Evolutionary conservation across 2,329 filamentous ascomycete species (phyloP).

Genomic region (Thermoascus crustaceus): DNA sequence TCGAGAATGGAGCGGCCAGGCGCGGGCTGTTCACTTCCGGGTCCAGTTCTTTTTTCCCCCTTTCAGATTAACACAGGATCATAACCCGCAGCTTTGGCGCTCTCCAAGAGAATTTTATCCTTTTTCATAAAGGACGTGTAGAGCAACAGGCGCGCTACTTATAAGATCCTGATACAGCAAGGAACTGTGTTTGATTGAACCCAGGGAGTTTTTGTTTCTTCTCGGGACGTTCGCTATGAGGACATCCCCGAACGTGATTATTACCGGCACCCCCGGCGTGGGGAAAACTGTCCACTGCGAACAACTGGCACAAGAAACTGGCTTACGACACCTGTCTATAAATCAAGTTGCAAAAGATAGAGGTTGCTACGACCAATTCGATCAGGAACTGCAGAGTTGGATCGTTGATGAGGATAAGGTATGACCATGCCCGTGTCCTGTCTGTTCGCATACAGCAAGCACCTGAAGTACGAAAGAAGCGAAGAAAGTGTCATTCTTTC

Average conservation of each 20-base stretch:
- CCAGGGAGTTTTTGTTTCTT: too few species aligned
- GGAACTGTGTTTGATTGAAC: too few species aligned
- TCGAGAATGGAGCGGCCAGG: too few species aligned
- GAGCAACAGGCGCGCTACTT: too few species aligned
- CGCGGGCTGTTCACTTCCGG: too few species aligned
- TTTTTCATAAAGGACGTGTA: too few species aligned
- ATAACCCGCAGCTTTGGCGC: too few species aligned
- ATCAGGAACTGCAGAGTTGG: constrained; percentile 77
- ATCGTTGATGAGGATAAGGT: constrained; percentile 97
- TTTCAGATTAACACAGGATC: too few species aligned
- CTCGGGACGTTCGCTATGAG: too few species aligned
- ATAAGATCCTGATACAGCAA: too few species aligned
- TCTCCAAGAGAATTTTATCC: too few species aligned
- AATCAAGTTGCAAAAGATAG: constrained; percentile 89
- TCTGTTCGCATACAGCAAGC: neutral
- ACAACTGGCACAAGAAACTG: constrained; percentile 64
- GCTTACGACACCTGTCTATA: constrained; percentile 73
- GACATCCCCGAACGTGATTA: constrained; percentile 70
- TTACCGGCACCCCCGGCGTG: constrained; percentile 91
- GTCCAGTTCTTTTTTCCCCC: too few species aligned
- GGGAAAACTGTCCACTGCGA: constrained; percentile 94
- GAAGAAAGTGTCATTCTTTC: neutral
- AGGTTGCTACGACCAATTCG: constrained; percentile 78
- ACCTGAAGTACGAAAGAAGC: neutral
- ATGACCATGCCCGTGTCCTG: constrained; percentile 13